Evolutionary conservation across 2,329 filamentous ascomycete genomes (phyloP).

Genomic region (Monilinia laxa): DNA sequence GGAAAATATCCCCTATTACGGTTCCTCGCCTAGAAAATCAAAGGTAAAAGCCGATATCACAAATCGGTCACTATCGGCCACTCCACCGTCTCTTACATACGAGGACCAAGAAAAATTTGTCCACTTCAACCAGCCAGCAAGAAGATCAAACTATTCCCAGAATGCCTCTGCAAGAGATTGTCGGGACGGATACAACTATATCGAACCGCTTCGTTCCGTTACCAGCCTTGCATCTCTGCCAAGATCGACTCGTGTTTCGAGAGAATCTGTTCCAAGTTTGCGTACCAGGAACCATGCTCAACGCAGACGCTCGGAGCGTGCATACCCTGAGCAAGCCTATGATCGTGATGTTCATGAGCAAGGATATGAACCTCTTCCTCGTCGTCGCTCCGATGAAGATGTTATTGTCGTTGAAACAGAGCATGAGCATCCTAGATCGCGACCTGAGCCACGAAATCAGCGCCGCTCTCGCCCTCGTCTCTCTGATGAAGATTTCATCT

Average conservation of each 20-base stretch:
- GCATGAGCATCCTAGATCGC: background rate
- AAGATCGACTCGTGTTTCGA: constrained; percentile 3
- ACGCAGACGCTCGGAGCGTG: constrained; percentile 9
- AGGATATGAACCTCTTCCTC: background rate
- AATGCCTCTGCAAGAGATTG: background rate
- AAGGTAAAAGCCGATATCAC: background rate
- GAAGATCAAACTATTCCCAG: background rate
- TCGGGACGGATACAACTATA: background rate
- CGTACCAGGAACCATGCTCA: background rate
- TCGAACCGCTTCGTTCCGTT: constrained; percentile 1
- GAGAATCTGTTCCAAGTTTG: constrained; percentile 4
- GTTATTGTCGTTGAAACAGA: constrained; percentile 4
- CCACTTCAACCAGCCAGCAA: background rate
- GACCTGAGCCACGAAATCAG: background rate
- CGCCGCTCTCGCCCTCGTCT: background rate
- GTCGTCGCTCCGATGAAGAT: background rate
- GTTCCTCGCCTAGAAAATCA: background rate
- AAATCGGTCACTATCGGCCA: background rate
- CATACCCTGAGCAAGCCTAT: background rate
- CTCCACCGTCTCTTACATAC: background rate
- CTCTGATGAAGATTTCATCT: background rate
- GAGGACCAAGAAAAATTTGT: background rate
- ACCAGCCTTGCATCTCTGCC: background rate
- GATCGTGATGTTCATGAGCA: background rate
- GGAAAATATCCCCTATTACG: background rate